Conservation (phyloP, 1,284 basidiomycete genomes). For the Ceratobasidium theobromae region DNA sequence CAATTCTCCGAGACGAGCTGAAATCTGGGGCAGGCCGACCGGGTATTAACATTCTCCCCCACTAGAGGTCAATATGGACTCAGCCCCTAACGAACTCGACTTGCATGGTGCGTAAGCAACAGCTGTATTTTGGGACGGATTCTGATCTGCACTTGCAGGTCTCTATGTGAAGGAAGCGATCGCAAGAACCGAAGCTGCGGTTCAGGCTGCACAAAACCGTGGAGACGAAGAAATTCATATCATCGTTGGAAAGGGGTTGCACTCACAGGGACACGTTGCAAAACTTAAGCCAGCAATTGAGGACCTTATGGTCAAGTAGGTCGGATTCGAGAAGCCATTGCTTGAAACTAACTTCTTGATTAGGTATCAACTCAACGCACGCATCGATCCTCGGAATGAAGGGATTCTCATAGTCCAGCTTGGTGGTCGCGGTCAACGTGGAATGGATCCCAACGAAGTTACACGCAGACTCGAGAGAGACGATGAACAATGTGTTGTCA, state of each 20-base stretch:
- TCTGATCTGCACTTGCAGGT: constrained; percentile 54
- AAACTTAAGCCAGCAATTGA: constrained; percentile 95
- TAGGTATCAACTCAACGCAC: constrained; percentile 72
- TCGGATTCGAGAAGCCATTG: constrained; percentile 5
- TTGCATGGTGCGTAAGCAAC: constrained; percentile 49
- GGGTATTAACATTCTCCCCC: not conserved
- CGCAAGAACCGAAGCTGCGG: constrained; percentile 64
- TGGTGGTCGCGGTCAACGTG: constrained; percentile 49
- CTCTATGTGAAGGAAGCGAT: constrained; percentile 95
- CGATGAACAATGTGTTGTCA: constrained; percentile 64
- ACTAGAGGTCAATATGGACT: constrained; percentile 81
- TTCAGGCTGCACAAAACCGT: constrained; percentile 64
- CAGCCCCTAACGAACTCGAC: constrained; percentile 75
- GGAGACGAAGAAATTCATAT: constrained; percentile 74
- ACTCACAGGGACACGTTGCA: constrained; percentile 75
- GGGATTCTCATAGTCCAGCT: constrained; percentile 87
- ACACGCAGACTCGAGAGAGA: constrained; percentile 54
- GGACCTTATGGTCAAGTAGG: constrained; percentile 78
- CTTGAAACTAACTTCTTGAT: not conserved
- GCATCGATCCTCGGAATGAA: constrained; percentile 78
- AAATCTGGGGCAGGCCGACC: constrained; percentile 33
- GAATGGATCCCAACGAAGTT: constrained; percentile 62
- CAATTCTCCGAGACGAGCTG: not conserved
- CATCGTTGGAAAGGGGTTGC: constrained; percentile 85
- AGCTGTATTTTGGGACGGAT: not conserved